Evolutionary conservation across 225 moss, liverwort and hornwort species (phyloP).

Genomic region (Physcomitrium patens): DNA sequence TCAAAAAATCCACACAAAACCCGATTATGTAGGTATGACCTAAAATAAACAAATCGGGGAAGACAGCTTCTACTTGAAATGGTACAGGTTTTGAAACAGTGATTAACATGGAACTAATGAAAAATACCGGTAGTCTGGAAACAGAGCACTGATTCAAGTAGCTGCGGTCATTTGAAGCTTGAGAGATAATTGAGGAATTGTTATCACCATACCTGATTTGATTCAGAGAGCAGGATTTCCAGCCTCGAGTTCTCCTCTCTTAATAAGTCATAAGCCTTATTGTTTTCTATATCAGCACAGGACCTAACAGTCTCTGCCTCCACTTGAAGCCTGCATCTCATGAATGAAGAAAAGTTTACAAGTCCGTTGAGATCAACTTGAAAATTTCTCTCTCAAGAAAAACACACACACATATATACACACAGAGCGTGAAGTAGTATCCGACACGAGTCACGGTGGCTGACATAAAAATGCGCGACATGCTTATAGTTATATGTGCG

Average conservation of each 20-base stretch:
- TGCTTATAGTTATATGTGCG: background rate
- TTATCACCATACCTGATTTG: conserved; percentile 40
- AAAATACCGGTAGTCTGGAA: too few species aligned
- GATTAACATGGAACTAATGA: too few species aligned
- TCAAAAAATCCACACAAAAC: too few species aligned
- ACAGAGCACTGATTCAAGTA: background rate
- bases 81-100: too few species aligned
- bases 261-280: conserved; percentile 30
- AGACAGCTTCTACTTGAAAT: too few species aligned
- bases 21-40: too few species aligned
- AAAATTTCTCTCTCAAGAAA: background rate
- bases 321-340: conserved; percentile 56
- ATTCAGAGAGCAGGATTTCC: conserved; percentile 3
- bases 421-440: background rate
- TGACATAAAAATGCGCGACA: background rate
- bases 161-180: background rate
- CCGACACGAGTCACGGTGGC: background rate
- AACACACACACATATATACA: background rate
- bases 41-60: too few species aligned
- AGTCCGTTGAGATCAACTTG: background rate
- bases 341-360: background rate
- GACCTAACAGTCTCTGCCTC: conserved; percentile 37
- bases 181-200: background rate
- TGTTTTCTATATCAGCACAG: conserved; percentile 31
- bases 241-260: conserved; percentile 40